These are phyloP conservation scores for Hymenoscyphus linearis DNA, from an alignment of 2,329 filamentous ascomycete genomes.

Conservation along the genomic window DNA sequence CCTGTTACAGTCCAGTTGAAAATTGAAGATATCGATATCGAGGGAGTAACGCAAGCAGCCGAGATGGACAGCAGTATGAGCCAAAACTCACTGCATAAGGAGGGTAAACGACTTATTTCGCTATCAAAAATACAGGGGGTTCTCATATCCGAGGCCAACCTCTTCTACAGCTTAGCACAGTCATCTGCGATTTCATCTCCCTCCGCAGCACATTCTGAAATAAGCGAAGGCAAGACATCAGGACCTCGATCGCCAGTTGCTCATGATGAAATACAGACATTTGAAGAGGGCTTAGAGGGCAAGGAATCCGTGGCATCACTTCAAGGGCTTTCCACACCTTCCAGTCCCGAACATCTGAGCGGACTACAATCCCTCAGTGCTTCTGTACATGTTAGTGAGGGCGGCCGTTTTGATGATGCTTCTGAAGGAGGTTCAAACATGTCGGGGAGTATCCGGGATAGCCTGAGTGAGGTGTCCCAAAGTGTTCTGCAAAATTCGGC, in stretches of 20 bases:
- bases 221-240: slow-evolving; percentile 32
- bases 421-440: slow-evolving; percentile 29
- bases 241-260: slow-evolving; percentile 30
- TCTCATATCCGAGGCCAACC: slow-evolving; percentile 61
- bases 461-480: slow-evolving; percentile 23
- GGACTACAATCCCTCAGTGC: slow-evolving; percentile 8
- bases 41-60: slow-evolving; percentile 52
- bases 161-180: slow-evolving; percentile 55
- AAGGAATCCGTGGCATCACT: slow-evolving; percentile 17
- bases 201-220: slow-evolving; percentile 41
- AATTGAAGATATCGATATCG: slow-evolving; percentile 59
- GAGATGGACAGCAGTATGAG: slow-evolving; percentile 24
- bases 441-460: slow-evolving; percentile 18
- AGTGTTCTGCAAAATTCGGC: slow-evolving; percentile 29
- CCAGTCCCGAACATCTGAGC: slow-evolving; percentile 11
- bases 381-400: slow-evolving; percentile 26
- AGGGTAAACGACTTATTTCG: slow-evolving; percentile 60
- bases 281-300: slow-evolving; percentile 19
- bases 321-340: slow-evolving; percentile 14
- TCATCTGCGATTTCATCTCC: slow-evolving; percentile 57
- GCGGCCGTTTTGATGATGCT: slow-evolving; percentile 32
- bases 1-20: slow-evolving; percentile 59
- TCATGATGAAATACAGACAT: slow-evolving; percentile 29
- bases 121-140: slow-evolving; percentile 60
- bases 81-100: slow-evolving; percentile 39